Evolutionary conservation across 345 rosid genomes (phyloP), one percentile per base, ranked within the genome.

Genomic region (Jatropha curcas): DNA sequence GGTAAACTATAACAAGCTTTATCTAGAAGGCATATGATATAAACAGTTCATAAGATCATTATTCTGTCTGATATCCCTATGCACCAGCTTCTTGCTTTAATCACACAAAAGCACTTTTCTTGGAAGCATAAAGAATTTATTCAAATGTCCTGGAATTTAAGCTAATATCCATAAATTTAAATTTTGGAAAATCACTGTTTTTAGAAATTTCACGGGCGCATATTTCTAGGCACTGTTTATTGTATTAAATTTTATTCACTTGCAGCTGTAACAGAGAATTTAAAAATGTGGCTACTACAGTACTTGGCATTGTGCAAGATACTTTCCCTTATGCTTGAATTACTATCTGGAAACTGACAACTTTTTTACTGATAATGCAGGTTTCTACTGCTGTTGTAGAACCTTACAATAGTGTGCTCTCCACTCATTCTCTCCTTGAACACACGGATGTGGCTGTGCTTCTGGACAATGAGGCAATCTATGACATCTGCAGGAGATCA

Each of bases 351-450:
- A 56, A 27, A n/a, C 50, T 74, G 10, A 48, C 30, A 50, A 12
- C n/a, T 5, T 37, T 46, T 70, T 71, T 59, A 43, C 33, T 16
- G 41, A 71, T 73, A 60, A n/a, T 70, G 75, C 82, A 91, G 94
- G 97, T 89, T 74, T 91, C 97, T 56, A 91, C 94, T 35, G 90
- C 92, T 9, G 91, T 91, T 63, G 97, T 91, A 39, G 97, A 91
- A 75, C 94, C 94, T 46, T 91, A 91, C 84, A 91, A 91, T 55
- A 86, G 94, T 33, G 94, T 91, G 41, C 91, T 91, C 11, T 88
- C 92, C 57, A 91, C 94, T 56, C 97, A 91, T 82, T 85, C 94
- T 39, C 92, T 91, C 50, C 91, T 91, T 30, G 94, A 91, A 61
- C 97, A 89, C 88, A 87, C 91, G 2, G 97, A 91, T 77, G 97